Conservation (phyloP, 1,139 yeast genomes). For the Taphrina communis region DNA sequence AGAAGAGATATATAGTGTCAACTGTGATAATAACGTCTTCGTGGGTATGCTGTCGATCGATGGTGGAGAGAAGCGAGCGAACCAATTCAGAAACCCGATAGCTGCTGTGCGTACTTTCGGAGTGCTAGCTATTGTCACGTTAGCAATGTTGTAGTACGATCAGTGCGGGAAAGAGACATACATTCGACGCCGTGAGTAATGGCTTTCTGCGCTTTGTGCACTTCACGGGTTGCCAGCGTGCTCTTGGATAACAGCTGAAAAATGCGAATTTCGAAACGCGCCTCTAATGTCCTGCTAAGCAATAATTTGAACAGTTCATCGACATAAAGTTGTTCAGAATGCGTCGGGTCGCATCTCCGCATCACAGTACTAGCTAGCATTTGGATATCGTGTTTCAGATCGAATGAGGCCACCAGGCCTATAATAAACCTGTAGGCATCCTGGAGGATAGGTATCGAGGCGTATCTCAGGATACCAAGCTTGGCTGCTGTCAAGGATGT, state of each 20-base stretch:
- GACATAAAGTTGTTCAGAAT: neutral
- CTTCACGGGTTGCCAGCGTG: constrained; percentile 55
- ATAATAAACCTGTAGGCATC: constrained; percentile 52
- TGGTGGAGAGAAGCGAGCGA: constrained; percentile 49
- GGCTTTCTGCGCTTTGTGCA: constrained; percentile 55
- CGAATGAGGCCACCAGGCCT: constrained; percentile 69
- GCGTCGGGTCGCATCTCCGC: constrained; percentile 3
- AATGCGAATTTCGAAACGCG: constrained; percentile 65
- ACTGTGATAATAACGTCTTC: constrained; percentile 44
- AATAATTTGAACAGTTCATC: neutral
- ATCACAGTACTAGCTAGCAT: constrained; percentile 50
- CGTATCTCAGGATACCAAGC: constrained; percentile 55
- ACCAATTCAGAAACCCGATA: constrained; percentile 67
- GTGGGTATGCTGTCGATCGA: constrained; percentile 2
- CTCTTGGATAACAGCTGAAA: constrained; percentile 63
- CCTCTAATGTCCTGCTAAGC: constrained; percentile 59
- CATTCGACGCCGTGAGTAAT: constrained; percentile 62
- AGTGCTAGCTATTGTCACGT: neutral
- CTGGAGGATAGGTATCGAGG: constrained; percentile 54
- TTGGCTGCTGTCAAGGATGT: constrained; percentile 61
- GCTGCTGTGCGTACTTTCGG: constrained; percentile 56
- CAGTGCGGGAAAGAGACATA: constrained; percentile 51
- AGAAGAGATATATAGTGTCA: constrained; percentile 42
- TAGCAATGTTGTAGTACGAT: neutral
- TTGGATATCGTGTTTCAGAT: constrained; percentile 61